These are phyloP conservation scores for Calocera cornea DNA, from an alignment of 768 basidiomycete genomes.

Conservation along the genomic window DNA sequence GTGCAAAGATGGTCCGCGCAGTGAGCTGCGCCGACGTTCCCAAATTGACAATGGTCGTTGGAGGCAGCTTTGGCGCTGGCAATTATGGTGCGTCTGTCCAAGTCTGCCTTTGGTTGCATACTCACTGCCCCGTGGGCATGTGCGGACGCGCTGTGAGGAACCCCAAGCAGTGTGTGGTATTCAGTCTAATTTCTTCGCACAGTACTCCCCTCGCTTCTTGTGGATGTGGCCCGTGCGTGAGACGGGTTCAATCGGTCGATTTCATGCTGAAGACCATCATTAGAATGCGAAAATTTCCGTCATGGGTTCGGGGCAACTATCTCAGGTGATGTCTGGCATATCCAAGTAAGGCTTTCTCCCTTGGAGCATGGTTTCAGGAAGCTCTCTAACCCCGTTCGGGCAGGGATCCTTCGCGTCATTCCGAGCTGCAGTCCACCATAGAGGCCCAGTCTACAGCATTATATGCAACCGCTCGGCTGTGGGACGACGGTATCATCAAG, in stretches of 20 bases:
- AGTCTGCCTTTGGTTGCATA: conserved; percentile 7
- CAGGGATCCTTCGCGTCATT: conserved; percentile 70
- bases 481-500: conserved; percentile 86
- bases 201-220: conserved; percentile 89
- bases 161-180: conserved; percentile 7
- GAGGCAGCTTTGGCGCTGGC: conserved; percentile 88
- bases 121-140: conserved; percentile 49
- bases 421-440: conserved; percentile 62
- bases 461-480: conserved; percentile 83
- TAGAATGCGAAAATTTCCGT: conserved; percentile 88
- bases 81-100: conserved; percentile 58
- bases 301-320: conserved; percentile 89
- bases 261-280: not conserved
- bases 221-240: conserved; percentile 93
- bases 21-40: conserved; percentile 90
- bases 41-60: conserved; percentile 84
- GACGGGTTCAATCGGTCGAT: not conserved
- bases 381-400: not conserved
- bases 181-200: conserved; percentile 4
- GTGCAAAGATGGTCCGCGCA: conserved; percentile 93
- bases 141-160: conserved; percentile 72
- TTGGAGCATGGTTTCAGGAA: not conserved
- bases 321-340: conserved; percentile 82
- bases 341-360: conserved; percentile 47
- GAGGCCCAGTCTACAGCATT: conserved; percentile 77